Evolutionary conservation across 2,329 filamentous ascomycete genomes (phyloP).

Genomic region (Aspergillus phoenicis): DNA sequence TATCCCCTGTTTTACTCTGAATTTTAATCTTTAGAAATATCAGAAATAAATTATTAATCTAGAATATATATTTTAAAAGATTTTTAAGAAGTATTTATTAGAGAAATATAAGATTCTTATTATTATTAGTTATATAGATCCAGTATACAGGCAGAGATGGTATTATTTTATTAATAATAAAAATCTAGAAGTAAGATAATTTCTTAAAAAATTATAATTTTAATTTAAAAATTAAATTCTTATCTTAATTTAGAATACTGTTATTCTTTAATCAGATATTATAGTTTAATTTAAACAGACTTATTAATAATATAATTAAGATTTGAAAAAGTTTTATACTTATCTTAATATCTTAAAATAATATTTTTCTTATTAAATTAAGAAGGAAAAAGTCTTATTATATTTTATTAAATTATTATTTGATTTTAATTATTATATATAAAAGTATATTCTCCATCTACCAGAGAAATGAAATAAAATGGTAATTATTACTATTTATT

Average conservation of each 20-base stretch:
- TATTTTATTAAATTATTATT: not conserved
- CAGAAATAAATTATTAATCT: not conserved
- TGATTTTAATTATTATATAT: not conserved
- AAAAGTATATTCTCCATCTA: not conserved
- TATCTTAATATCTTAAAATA: not conserved
- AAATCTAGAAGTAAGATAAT: too few species aligned
- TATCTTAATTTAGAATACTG: conserved; percentile 4
- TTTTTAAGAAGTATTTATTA: not conserved
- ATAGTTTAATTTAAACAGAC: not conserved
- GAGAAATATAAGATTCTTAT: not conserved
- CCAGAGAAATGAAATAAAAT: not conserved
- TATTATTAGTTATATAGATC: not conserved
- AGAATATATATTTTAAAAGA: not conserved
- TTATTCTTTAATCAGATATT: conserved; percentile 3
- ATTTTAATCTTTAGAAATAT: not conserved
- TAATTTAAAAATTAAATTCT: conserved; percentile 1
- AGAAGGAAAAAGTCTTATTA: not conserved
- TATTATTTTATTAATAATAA: not conserved
- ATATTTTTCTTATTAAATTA: not conserved
- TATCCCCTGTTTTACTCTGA: not conserved
- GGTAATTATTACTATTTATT: not conserved
- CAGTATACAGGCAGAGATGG: not conserved
- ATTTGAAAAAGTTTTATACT: conserved; percentile 4
- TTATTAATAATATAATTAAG: not conserved
- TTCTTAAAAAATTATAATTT: not conserved